Base-by-base conservation (phyloP, 140 eudicot genomes). In the Stevia rebaudiana region DNA sequence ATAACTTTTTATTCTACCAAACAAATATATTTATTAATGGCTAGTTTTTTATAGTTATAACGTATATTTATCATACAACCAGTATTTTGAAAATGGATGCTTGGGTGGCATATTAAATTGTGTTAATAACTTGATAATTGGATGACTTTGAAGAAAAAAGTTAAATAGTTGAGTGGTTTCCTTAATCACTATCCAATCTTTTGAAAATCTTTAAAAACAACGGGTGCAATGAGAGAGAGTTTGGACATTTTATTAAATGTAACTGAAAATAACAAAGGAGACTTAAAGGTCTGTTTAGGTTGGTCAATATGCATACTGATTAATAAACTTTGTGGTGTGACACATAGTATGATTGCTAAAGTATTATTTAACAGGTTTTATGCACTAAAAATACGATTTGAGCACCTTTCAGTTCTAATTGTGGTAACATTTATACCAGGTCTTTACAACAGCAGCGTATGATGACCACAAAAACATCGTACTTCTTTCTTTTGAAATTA, bases 391-490 rank as follows among this genome's bases (percentile, higher is more conserved):
- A 48, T 18, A 8, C 54, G 17, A 4, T 48, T 48, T 11, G 15
- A 48, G 28, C 4, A 8, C 8, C 28, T 48, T 15, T 8, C 54
- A 47, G 36, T 49, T 46, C 48, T 74, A 44, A 52, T 33, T 43
- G 36, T 61, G 74, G 3, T 16, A 36, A 64, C 24, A 19, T 66
- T 65, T 24, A n/a, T n/a, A 59, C 22, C 88, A 94, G 99, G 99
- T 94, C 54, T 88, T 94, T 62, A 86, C 96, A 46, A 85, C 97
- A 46, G 99, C 97, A 60, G 99, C 99, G 61, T 86, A 83, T 67
- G 99, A 94, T 72, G 94, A 88, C 69, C 99, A 89, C 67, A 94
- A 94, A 81, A 94, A 78, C 76, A 94, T 94, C 63, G 99, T 94
- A 23, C 86, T 88, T 25, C 77, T 94, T 30, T 87, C 97, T 36